A percentile compares a stretch with the other conserved stretches of the same genome.
phyloP scores from a whole-genome alignment of 192 early-diverging fungal species.

The Blastocladiella britannica region DNA sequence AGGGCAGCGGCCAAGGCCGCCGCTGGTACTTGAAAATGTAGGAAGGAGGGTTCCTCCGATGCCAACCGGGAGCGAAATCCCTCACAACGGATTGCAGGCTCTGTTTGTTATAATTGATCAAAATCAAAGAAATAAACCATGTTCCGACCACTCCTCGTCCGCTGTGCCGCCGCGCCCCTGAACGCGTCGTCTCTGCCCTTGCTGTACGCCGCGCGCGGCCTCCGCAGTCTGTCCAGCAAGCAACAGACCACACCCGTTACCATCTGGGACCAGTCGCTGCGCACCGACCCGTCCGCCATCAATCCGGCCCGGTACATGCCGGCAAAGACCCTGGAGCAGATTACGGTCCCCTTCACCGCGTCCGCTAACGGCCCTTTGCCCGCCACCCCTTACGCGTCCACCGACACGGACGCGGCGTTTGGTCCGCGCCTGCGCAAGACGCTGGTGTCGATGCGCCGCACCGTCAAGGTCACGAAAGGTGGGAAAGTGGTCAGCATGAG shows the following conservation, averaged over 20 bases:
- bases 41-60: no score
- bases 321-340: neutral
- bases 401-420: neutral
- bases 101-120: no score
- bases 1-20: no score
- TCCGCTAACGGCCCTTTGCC: neutral
- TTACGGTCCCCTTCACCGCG: neutral
- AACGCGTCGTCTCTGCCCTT: neutral
- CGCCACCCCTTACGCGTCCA: neutral
- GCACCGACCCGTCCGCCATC: neutral
- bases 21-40: no score
- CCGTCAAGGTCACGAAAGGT: constrained; percentile 54
- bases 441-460: constrained; percentile 48
- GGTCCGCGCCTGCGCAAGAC: constrained; percentile 35
- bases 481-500: constrained; percentile 67
- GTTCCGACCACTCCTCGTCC: neutral
- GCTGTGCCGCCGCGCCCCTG: neutral
- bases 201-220: neutral
- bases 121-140: neutral
- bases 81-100: no score
- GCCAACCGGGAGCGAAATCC: no score
- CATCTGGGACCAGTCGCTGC: neutral
- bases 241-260: neutral
- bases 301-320: neutral
- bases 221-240: neutral